A percentile compares a stretch with the other conserved stretches of the same genome.
phyloP scores from a whole-genome alignment of 2,329 filamentous ascomycete genomes.

The Xylariales sp. region DNA sequence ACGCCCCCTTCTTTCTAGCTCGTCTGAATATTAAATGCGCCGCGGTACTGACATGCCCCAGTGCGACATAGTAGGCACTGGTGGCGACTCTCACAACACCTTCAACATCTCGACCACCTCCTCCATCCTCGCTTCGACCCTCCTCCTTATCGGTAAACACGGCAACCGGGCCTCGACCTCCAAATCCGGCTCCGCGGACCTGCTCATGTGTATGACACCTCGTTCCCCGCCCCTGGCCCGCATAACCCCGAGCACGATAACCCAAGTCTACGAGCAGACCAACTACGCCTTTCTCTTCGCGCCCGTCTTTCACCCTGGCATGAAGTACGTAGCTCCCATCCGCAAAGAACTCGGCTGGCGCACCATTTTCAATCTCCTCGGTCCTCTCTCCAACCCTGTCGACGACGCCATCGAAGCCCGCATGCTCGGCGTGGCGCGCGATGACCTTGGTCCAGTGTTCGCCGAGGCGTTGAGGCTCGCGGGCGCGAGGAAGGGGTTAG shows the following conservation, averaged over 20 bases:
- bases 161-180: conserved; percentile 94
- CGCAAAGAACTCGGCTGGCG: conserved; percentile 86
- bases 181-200: conserved; percentile 90
- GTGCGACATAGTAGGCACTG: conserved; percentile 95
- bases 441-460: conserved; percentile 83
- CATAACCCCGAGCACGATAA: conserved; percentile 67
- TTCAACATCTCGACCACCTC: conserved; percentile 98
- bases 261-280: conserved; percentile 67
- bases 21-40: not conserved
- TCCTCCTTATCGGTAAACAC: conserved; percentile 87
- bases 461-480: conserved; percentile 74
- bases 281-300: conserved; percentile 97
- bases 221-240: conserved; percentile 68
- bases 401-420: conserved; percentile 81
- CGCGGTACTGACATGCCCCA: conserved; percentile 19
- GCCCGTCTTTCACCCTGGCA: conserved; percentile 92
- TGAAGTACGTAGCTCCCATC: conserved; percentile 82
- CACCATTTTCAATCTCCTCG: conserved; percentile 96
- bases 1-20: conserved; percentile 31
- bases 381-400: conserved; percentile 86
- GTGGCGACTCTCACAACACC: conserved; percentile 92
- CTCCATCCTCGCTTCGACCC: conserved; percentile 82
- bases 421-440: conserved; percentile 86
- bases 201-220: conserved; percentile 72
- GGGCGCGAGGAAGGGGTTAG: conserved; percentile 76